phyloP scores from a whole-genome alignment of 31 red algal species.

The Endocladia muricata region DNA sequence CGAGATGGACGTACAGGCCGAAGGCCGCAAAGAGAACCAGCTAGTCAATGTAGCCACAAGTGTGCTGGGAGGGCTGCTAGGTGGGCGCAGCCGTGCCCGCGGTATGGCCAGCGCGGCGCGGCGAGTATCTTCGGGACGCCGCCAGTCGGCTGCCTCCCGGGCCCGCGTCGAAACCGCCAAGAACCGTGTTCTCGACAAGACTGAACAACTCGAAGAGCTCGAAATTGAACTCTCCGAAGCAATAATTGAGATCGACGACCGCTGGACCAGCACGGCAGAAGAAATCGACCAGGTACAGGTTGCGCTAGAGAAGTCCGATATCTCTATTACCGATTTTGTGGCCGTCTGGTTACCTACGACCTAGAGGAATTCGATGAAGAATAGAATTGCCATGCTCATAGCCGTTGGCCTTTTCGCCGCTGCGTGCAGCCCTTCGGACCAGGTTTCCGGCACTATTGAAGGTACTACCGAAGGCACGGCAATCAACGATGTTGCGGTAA shows the following conservation, averaged over 20 bases:
- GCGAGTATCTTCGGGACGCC: background rate
- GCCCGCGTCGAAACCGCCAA: background rate
- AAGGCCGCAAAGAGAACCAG: slow-evolving; percentile 4
- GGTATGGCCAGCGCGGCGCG: background rate
- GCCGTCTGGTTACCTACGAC: background rate
- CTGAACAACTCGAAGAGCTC: background rate
- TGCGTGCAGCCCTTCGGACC: too few species aligned
- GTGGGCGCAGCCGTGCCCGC: background rate
- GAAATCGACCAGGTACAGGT: background rate
- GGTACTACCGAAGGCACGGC: too few species aligned
- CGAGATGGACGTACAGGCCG: background rate
- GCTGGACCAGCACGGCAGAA: background rate
- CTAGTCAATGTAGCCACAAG: background rate
- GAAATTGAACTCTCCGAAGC: background rate
- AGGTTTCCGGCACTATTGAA: too few species aligned
- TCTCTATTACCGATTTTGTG: background rate
- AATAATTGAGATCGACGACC: background rate
- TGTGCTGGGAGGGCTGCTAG: background rate
- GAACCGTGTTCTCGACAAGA: background rate
- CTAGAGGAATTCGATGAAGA: too few species aligned
- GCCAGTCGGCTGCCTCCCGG: background rate
- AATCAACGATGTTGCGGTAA: too few species aligned
- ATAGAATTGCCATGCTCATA: too few species aligned
- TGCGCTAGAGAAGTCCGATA: background rate
- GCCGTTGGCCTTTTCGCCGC: too few species aligned